A percentile compares a stretch with the other conserved stretches of the same genome.
These are phyloP conservation scores for Colletotrichum sp. DNA, from an alignment of 2,329 filamentous ascomycete species.

Conservation along the genomic window DNA sequence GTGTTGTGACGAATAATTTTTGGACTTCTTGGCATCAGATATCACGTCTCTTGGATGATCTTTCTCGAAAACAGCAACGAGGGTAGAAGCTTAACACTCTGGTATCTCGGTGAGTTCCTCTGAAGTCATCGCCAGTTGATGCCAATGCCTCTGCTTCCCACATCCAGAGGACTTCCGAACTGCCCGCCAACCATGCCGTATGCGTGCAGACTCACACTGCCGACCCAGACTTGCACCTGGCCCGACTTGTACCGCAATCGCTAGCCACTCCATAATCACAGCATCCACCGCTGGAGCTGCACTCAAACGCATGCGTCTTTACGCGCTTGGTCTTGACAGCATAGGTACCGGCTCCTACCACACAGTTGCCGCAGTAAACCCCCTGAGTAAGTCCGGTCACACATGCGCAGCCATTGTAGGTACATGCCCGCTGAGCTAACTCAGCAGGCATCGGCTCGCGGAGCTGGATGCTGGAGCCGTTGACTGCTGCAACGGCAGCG, in stretches of 20 bases:
- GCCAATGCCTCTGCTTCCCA: not conserved
- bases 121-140: not conserved
- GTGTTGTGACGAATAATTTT: not conserved
- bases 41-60: not conserved
- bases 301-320: slow-evolving; percentile 25
- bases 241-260: slow-evolving; percentile 19
- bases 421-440: slow-evolving; percentile 21
- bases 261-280: slow-evolving; percentile 25
- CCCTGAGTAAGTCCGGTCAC: slow-evolving; percentile 22
- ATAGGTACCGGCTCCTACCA: slow-evolving; percentile 24
- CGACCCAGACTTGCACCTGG: slow-evolving; percentile 4
- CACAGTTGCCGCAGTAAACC: slow-evolving; percentile 26
- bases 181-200: not conserved
- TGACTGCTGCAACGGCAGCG: not conserved
- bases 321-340: slow-evolving; percentile 27
- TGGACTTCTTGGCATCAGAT: not conserved
- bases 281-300: slow-evolving; percentile 24
- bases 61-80: not conserved
- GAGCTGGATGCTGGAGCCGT: not conserved
- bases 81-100: not conserved
- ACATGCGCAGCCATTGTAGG: slow-evolving; percentile 24
- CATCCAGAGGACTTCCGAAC: not conserved
- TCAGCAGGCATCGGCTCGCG: slow-evolving; percentile 7
- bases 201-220: not conserved
- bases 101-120: not conserved